Evolutionary conservation across 2,329 filamentous ascomycete genomes (phyloP).

Genomic region (Botryosphaeria agaves): DNA sequence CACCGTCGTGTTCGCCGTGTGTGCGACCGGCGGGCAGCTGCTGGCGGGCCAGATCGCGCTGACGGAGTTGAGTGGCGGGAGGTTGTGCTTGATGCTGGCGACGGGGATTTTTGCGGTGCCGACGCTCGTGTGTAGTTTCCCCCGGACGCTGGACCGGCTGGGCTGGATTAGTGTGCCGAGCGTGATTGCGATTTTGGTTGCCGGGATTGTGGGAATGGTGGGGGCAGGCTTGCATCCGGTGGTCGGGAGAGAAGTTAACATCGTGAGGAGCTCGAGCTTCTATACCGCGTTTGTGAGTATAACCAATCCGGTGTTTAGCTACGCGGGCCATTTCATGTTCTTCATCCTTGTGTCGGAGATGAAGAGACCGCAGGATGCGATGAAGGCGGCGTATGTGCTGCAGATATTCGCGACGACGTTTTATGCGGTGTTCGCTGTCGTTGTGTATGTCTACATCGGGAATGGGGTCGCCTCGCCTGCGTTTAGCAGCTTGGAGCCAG

Average conservation of each 20-base stretch:
- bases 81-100: slow-evolving; percentile 32
- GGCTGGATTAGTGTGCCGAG: slow-evolving; percentile 28
- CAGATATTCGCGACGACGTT: slow-evolving; percentile 32
- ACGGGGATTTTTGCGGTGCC: slow-evolving; percentile 33
- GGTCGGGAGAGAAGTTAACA: slow-evolving; percentile 17
- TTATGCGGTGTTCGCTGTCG: slow-evolving; percentile 33
- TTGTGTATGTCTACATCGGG: slow-evolving; percentile 34
- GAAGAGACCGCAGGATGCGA: slow-evolving; percentile 31
- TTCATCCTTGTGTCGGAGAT: slow-evolving; percentile 37
- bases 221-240: slow-evolving; percentile 28
- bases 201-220: slow-evolving; percentile 33
- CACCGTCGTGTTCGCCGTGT: slow-evolving; percentile 35
- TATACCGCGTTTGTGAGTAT: slow-evolving; percentile 28
- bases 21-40: slow-evolving; percentile 32
- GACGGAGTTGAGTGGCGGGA: slow-evolving; percentile 25
- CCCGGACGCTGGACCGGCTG: slow-evolving; percentile 32
- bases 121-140: slow-evolving; percentile 28
- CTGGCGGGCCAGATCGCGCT: slow-evolving; percentile 35
- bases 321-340: slow-evolving; percentile 37
- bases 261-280: slow-evolving; percentile 21
- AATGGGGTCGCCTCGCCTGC: slow-evolving; percentile 27
- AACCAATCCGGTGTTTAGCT: slow-evolving; percentile 36
- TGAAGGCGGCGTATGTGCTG: slow-evolving; percentile 33
- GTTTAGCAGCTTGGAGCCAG: slow-evolving; percentile 26
- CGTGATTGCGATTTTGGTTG: slow-evolving; percentile 29